A percentile compares a stretch with the other conserved stretches of the same genome.
phyloP scores from a whole-genome alignment of 345 rosid genomes.

The Salix exigua region DNA sequence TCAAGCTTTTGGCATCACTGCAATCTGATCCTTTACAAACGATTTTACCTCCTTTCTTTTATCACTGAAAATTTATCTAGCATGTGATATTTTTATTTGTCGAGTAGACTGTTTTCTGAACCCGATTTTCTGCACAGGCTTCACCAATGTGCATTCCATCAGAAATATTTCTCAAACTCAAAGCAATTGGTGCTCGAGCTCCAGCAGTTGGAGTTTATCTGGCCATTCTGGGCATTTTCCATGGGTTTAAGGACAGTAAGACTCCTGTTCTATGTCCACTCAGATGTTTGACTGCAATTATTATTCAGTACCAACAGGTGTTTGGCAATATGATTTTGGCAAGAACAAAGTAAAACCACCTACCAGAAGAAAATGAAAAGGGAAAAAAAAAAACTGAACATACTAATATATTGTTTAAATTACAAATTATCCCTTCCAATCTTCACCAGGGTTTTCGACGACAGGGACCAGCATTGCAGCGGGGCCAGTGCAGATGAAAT shows the following conservation, averaged over 20 bases:
- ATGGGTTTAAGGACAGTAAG: slow-evolving; percentile 93
- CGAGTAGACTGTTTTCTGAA: slow-evolving; percentile 11
- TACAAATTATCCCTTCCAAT: slow-evolving; percentile 90
- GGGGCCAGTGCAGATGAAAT: slow-evolving; percentile 80
- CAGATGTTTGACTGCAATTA: slow-evolving; percentile 32
- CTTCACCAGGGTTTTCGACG: slow-evolving; percentile 52
- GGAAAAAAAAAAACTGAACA: background rate
- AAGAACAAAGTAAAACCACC: background rate
- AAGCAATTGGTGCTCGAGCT: slow-evolving; percentile 76
- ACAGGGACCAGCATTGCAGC: slow-evolving; percentile 73
- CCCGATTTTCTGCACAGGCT: slow-evolving; percentile 40
- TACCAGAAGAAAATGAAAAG: background rate
- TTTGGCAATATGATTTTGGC: background rate
- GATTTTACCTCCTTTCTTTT: no score
- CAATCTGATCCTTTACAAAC: background rate
- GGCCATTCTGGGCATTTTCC: slow-evolving; percentile 94
- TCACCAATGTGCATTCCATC: slow-evolving; percentile 77
- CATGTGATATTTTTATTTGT: slow-evolving; percentile 2
- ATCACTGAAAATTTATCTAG: background rate
- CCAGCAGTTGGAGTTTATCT: slow-evolving; percentile 74
- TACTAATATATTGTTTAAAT: background rate
- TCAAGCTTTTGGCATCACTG: background rate
- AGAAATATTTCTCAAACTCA: slow-evolving; percentile 57
- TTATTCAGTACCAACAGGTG: background rate
- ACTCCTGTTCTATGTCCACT: slow-evolving; percentile 86